These are phyloP conservation scores for Daldinia vernicosa DNA, from an alignment of 495 filamentous ascomycete species.

Conservation along the genomic window DNA sequence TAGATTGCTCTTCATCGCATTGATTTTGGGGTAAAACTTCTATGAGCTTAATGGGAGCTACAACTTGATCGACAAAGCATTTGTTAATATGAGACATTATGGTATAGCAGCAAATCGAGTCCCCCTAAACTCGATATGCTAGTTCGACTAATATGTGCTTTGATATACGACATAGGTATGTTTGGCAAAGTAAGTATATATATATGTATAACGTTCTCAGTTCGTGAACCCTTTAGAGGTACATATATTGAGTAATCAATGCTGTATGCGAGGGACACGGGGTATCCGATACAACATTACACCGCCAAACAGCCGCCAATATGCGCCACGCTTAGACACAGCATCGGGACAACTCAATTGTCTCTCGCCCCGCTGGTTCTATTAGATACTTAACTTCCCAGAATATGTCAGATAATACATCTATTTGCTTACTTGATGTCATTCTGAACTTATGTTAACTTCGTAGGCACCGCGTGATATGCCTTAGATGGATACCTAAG, in stretches of 20 bases:
- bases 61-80: constrained; percentile 40
- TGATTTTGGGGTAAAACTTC: constrained; percentile 33
- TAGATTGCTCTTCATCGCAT: background rate
- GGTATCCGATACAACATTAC: background rate
- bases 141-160: background rate
- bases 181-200: no score
- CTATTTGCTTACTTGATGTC: constrained; percentile 44
- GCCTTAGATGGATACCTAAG: background rate
- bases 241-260: no score
- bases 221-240: no score
- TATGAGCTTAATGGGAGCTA: constrained; percentile 39
- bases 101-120: background rate
- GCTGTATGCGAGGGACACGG: background rate
- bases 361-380: constrained; percentile 27
- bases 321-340: background rate
- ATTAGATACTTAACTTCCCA: constrained; percentile 2
- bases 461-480: background rate
- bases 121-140: background rate
- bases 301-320: background rate
- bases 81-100: constrained; percentile 41
- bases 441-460: constrained; percentile 23
- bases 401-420: background rate
- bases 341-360: constrained; percentile 7
- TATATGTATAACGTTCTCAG: no score
- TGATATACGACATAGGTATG: background rate